Evolutionary conservation across 108 stramenopile species (phyloP).

Genomic region (Conticribra guillardii): DNA sequence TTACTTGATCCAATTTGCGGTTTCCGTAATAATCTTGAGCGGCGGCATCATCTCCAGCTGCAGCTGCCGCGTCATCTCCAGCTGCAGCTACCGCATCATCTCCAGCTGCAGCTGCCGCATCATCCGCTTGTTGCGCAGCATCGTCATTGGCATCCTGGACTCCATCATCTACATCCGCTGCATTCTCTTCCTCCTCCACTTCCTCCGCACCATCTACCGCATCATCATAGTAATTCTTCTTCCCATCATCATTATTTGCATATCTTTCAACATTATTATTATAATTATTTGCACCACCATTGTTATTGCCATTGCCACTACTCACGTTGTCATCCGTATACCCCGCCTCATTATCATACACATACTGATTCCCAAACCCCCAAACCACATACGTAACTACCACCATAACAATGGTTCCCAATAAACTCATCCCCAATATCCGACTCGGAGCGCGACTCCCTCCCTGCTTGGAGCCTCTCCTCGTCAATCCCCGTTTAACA

Average conservation of each 20-base stretch:
- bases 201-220: conserved; percentile 19
- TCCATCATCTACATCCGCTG: conserved; percentile 17
- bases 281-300: conserved; percentile 17
- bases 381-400: conserved; percentile 65
- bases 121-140: conserved; percentile 9
- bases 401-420: conserved; percentile 62
- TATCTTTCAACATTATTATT: conserved; percentile 14
- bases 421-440: conserved; percentile 60
- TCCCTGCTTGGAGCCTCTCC: conserved; percentile 37
- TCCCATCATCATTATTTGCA: background rate
- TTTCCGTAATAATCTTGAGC: conserved; percentile 36
- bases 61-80: conserved; percentile 11
- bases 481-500: conserved; percentile 58
- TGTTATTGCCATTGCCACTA: conserved; percentile 15
- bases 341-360: conserved; percentile 24
- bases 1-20: conserved; percentile 8
- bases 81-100: conserved; percentile 20
- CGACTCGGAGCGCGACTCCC: conserved; percentile 39
- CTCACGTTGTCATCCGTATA: too few species aligned
- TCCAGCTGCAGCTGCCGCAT: background rate
- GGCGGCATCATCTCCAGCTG: background rate
- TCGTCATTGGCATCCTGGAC: conserved; percentile 27
- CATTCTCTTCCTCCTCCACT: conserved; percentile 12
- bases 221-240: background rate
- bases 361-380: conserved; percentile 62